Base-by-base conservation (phyloP, 441 rosid species). In the Gossypium davidsonii region DNA sequence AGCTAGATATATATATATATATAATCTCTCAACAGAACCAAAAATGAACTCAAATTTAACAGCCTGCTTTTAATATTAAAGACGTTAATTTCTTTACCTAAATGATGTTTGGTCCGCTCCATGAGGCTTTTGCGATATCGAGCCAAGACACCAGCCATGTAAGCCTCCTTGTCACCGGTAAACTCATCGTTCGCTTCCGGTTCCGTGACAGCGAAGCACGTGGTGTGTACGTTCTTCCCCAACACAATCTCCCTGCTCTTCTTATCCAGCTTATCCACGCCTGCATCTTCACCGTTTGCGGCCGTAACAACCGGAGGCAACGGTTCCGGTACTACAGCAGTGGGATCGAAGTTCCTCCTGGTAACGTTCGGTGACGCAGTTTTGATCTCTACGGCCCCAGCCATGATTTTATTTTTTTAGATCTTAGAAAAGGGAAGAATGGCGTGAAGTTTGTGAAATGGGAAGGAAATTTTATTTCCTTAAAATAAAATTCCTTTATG, bases 91-190 rank as follows among this genome's bases (percentile, higher is more conserved):
- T 10, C 7, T 79, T 10, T 37, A 90, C 98, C 98, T 76, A 91
- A 80, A 84, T 91, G 98, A 8, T 86, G 78, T 64, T 89, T 89
- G 64, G 97, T 91, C 61, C 94, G 84, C 69, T 93, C 98, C 25
- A 81, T 52, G 80, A 93, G 82, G 72, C 83, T 91, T 83, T 89
- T 91, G 59, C 91, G 60, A 73, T 90, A 91, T 1, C 97, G 86
- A 75, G 98, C 98, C 70, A 93, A 84, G 65, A 91, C 89, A 70
- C 97, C 80, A 65, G 98, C 97, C 94, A 90, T 93, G 67, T 89
- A 88, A 15, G 98, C 98, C 12, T 91, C 98, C 75, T 85, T 91
- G 56, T 91, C 98, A 2, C 97, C 97, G 34, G 97, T 93, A 61
- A 78, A 75, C 4, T 91, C 98, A 74, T 91, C 96, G 78, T 93